Base-by-base conservation (phyloP, 2,329 filamentous ascomycete genomes). In the Taxawa tesnikishii region DNA sequence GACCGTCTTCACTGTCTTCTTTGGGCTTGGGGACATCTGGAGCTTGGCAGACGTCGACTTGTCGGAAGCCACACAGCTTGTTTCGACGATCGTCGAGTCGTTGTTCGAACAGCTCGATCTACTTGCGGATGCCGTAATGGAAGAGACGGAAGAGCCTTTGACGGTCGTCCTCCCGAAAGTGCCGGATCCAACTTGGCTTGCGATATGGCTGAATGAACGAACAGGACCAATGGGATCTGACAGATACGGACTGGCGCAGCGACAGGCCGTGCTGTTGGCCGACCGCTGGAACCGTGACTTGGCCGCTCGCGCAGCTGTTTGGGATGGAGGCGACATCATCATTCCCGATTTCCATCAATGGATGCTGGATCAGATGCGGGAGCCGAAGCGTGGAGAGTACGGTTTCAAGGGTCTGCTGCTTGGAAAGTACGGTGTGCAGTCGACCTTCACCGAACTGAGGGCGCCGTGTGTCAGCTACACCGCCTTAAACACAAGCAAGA, bases 351-450 rank as follows among this genome's bases (percentile, higher is more conserved):
- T 33, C 14, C 8, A 30, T 26, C 11, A 21, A 15, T 37, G 35
- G 35, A 34, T 37, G 31, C 27, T 34, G 9, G 29, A 38, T 14
- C 24, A 26, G 12, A 34, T 34, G 15, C 36, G 36, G 43, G 48
- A 50, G 47, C 50, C 48, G 31, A 42, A 42, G 37, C 47, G 46
- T 38, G 47, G 48, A 38, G 45, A 43, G 40, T 49, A 52, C 41
- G 55, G 37, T 21, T 33, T 18, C 15, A 15, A 4, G 9, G 15
- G 17, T 16, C n/a, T 7, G 17, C 10, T 29, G 15, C 18, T 17
- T 29, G 28, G 17, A 16, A 19, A 29, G 18, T 13, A 23, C n/a
- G 24, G n/a, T 10, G 15, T 11, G 6, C 18, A 11, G 29, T n/a
- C 7, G 14, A 23, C 29, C 10, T 34, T 38, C 19, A 33, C 26